phyloP scores from a whole-genome alignment of 2,329 filamentous ascomycete species.

The Cladosporium sp. region DNA sequence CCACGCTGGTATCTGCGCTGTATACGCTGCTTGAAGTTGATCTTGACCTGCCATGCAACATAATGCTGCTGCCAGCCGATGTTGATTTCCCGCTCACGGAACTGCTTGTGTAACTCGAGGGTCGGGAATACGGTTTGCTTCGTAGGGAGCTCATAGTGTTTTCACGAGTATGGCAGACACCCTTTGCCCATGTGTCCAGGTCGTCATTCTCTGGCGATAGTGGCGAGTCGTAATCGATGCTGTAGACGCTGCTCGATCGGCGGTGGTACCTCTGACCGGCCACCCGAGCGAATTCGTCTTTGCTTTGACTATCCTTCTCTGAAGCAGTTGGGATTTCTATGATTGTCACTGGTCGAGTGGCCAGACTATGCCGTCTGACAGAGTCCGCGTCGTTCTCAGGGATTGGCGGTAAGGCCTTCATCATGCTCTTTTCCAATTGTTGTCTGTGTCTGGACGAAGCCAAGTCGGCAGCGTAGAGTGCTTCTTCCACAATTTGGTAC shows the following conservation, averaged over 20 bases:
- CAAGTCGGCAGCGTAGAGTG: slow-evolving; percentile 1
- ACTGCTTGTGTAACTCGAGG: background rate
- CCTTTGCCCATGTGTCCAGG: background rate
- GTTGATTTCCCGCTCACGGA: background rate
- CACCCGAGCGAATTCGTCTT: background rate
- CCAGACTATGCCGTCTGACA: background rate
- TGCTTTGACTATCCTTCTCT: background rate
- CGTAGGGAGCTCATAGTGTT: slow-evolving; percentile 3
- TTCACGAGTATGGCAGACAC: background rate
- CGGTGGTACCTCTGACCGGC: background rate
- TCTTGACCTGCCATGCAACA: background rate
- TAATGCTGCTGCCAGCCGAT: background rate
- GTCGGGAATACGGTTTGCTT: background rate
- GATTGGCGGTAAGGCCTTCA: slow-evolving; percentile 4
- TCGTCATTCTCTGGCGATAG: background rate
- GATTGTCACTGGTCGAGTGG: background rate
- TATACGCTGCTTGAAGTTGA: background rate
- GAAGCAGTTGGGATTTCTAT: background rate
- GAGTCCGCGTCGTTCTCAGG: background rate
- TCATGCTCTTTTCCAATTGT: background rate
- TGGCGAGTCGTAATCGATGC: slow-evolving; percentile 3
- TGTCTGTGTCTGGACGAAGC: background rate
- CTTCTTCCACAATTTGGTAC: slow-evolving; percentile 5
- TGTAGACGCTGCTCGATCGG: background rate
- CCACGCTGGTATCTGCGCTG: slow-evolving; percentile 6